phyloP scores from a whole-genome alignment of 495 filamentous ascomycete genomes.

The Hyaloscypha variabilis region DNA sequence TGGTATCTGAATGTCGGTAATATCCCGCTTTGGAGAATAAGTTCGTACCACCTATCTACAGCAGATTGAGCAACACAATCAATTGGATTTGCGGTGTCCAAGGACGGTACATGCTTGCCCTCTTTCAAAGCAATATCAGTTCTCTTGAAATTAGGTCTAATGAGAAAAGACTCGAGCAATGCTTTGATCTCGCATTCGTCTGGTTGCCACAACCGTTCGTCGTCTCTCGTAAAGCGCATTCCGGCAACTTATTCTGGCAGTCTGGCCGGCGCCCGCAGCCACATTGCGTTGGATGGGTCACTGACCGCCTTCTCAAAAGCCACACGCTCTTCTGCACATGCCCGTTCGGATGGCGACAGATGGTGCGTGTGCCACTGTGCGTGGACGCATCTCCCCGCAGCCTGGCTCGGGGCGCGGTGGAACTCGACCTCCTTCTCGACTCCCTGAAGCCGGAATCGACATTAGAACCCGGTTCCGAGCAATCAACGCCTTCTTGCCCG shows the following conservation, averaged over 20 bases:
- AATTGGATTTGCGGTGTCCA: not conserved
- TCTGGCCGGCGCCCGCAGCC: too few relatives aligned
- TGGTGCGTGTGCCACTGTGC: too few relatives aligned
- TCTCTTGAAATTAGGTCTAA: too few relatives aligned
- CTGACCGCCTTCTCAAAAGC: not conserved
- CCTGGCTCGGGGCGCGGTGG: not conserved
- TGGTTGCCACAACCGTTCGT: not conserved
- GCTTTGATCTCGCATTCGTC: too few relatives aligned
- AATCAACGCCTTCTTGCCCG: not conserved
- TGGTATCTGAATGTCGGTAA: not conserved
- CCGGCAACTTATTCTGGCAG: not conserved
- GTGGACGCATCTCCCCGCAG: not conserved
- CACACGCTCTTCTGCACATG: not conserved
- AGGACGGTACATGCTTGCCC: not conserved
- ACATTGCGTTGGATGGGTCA: too few relatives aligned
- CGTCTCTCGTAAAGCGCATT: not conserved
- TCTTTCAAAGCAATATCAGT: not conserved
- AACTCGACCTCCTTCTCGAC: not conserved
- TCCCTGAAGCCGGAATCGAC: not conserved
- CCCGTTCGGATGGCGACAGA: not conserved
- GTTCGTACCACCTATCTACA: not conserved
- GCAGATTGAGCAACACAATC: not conserved
- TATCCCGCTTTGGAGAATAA: not conserved
- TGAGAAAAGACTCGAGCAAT: too few relatives aligned
- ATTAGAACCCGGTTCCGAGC: not conserved